Percentiles rank a stretch among this genome's conserved stretches.
phyloP scores from a whole-genome alignment of 768 basidiomycete genomes.

The Pleurotus giganteus region DNA sequence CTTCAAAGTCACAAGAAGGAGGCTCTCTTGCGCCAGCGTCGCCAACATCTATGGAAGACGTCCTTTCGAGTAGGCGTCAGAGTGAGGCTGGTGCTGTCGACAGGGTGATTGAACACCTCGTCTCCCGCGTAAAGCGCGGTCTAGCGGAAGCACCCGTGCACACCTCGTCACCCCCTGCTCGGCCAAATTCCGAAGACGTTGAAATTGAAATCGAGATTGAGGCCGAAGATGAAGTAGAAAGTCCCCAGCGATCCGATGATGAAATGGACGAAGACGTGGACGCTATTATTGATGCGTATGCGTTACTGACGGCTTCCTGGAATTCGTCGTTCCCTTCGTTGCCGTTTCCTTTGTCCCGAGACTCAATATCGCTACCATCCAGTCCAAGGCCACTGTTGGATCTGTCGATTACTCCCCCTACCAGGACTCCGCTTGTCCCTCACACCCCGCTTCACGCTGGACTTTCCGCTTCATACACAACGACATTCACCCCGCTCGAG shows the following conservation, averaged over 20 bases:
- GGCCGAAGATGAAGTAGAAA: background rate
- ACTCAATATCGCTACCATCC: background rate
- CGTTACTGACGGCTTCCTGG: background rate
- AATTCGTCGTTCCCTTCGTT: background rate
- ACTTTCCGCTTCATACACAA: background rate
- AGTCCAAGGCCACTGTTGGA: background rate
- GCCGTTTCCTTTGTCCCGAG: background rate
- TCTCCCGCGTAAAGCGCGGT: background rate
- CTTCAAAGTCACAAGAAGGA: background rate
- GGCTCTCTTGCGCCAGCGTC: background rate
- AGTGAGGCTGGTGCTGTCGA: background rate
- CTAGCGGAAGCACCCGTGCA: background rate
- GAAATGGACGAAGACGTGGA: background rate
- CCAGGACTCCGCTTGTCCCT: background rate
- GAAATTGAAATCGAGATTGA: too few relatives aligned
- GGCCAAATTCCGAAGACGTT: too few relatives aligned
- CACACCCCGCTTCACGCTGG: background rate
- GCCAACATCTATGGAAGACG: background rate
- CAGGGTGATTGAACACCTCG: background rate
- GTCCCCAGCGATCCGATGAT: constrained; percentile 5
- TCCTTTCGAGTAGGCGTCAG: background rate
- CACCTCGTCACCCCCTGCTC: background rate
- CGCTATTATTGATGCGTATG: background rate
- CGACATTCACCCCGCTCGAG: background rate
- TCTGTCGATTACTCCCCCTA: background rate